phyloP scores from a whole-genome alignment of 371 early-diverging fungal genomes.

The Actinomortierella ambigua region DNA sequence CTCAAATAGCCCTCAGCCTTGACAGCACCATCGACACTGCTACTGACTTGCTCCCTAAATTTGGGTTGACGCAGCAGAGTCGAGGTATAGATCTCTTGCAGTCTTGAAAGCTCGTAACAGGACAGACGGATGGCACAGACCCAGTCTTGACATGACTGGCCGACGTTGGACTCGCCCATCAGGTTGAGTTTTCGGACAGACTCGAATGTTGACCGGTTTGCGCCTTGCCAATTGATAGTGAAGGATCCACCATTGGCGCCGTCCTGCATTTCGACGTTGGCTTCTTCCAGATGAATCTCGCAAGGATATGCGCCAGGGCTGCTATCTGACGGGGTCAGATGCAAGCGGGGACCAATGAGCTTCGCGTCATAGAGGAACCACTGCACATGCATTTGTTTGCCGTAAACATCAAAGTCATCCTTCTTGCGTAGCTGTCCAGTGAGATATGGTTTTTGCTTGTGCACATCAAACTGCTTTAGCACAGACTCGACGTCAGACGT shows the following conservation, averaged over 20 bases:
- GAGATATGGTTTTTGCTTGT: conserved; percentile 33
- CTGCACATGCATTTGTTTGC: conserved; percentile 30
- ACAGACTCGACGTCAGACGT: conserved; percentile 46
- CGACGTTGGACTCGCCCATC: conserved; percentile 22
- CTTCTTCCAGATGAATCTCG: conserved; percentile 44
- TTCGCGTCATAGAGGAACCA: conserved; percentile 36
- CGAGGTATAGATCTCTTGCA: conserved; percentile 76
- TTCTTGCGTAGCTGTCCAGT: conserved; percentile 42
- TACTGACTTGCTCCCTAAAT: conserved; percentile 39
- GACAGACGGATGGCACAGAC: conserved; percentile 74
- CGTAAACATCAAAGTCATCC: conserved; percentile 32
- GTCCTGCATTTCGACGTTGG: conserved; percentile 39
- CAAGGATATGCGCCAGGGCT: conserved; percentile 12
- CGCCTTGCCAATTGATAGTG: conserved; percentile 44
- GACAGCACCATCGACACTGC: conserved; percentile 36
- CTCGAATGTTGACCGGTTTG: conserved; percentile 36
- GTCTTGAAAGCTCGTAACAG: conserved; percentile 72
- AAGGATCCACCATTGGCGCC: conserved; percentile 44
- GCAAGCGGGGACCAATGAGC: conserved; percentile 32
- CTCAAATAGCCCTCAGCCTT: conserved; percentile 59
- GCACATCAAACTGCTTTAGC: conserved; percentile 46
- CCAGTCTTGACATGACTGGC: conserved; percentile 52
- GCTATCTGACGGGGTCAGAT: conserved; percentile 18
- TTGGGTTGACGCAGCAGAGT: conserved; percentile 55
- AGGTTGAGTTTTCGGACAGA: conserved; percentile 37